Conservation (phyloP, 2,329 filamentous ascomycete species). For the Aspergillus glaucus region DNA sequence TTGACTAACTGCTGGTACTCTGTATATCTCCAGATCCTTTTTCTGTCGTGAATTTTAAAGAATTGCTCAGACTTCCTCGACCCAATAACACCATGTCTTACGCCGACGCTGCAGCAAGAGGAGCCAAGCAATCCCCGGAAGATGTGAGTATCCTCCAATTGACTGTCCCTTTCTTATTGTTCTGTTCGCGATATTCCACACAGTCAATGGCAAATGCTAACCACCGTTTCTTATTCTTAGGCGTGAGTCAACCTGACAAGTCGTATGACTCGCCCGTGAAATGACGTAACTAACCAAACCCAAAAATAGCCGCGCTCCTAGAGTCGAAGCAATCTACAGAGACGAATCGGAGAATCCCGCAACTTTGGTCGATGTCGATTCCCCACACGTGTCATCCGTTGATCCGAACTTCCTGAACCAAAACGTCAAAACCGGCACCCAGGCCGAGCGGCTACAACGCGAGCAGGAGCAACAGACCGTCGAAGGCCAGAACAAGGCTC, state of each 20-base stretch:
- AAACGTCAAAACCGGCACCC: constrained; percentile 40
- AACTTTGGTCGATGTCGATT: constrained; percentile 43
- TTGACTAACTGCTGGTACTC: too few relatives aligned
- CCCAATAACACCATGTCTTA: constrained; percentile 37
- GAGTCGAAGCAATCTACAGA: constrained; percentile 32
- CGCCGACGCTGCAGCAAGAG: constrained; percentile 43
- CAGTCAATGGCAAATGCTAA: constrained; percentile 6
- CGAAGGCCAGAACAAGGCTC: constrained; percentile 21
- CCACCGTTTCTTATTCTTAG: constrained; percentile 11
- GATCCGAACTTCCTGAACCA: constrained; percentile 37
- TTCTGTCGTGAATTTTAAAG: neutral
- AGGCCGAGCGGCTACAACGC: constrained; percentile 40
- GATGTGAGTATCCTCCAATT: constrained; percentile 31
- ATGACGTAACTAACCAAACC: neutral
- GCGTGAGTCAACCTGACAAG: constrained; percentile 29
- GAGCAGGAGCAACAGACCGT: constrained; percentile 29
- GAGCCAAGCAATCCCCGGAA: constrained; percentile 42
- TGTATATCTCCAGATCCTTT: too few relatives aligned
- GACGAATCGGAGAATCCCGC: constrained; percentile 36
- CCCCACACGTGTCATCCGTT: constrained; percentile 40
- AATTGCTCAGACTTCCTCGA: neutral
- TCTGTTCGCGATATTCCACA: too few relatives aligned
- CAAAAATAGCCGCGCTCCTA: constrained; percentile 36
- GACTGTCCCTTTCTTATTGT: neutral
- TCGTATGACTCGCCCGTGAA: neutral